A percentile compares a stretch with the other conserved stretches of the same genome.
phyloP scores from a whole-genome alignment of 768 basidiomycete genomes.

The Termitomyces sp. region DNA sequence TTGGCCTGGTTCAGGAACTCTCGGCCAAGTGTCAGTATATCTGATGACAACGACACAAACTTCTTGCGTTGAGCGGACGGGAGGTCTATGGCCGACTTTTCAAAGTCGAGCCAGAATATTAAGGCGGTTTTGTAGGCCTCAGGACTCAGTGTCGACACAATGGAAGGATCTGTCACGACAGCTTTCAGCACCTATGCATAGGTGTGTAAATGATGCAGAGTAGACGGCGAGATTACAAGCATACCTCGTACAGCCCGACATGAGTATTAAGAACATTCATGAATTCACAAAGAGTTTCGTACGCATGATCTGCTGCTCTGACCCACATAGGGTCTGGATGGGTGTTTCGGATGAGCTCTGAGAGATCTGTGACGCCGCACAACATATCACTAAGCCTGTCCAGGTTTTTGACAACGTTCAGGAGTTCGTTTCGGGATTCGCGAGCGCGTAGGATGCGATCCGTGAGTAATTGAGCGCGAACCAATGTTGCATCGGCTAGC shows the following conservation, averaged over 20 bases:
- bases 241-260: constrained; percentile 83
- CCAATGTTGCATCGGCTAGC: constrained; percentile 75
- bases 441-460: constrained; percentile 75
- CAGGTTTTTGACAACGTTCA: constrained; percentile 90
- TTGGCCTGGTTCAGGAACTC: constrained; percentile 73
- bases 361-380: constrained; percentile 94
- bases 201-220: constrained; percentile 15
- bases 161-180: constrained; percentile 64
- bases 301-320: constrained; percentile 78
- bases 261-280: constrained; percentile 98
- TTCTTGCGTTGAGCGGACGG: constrained; percentile 70
- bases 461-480: constrained; percentile 79
- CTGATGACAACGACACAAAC: constrained; percentile 88
- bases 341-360: constrained; percentile 89
- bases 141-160: constrained; percentile 61
- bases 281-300: constrained; percentile 90
- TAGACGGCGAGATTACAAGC: constrained; percentile 25
- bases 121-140: constrained; percentile 86
- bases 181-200: constrained; percentile 58
- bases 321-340: constrained; percentile 89
- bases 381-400: constrained; percentile 95
- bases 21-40: constrained; percentile 84
- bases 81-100: constrained; percentile 93
- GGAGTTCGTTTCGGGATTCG: constrained; percentile 69
- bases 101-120: constrained; percentile 96